Base-by-base conservation (phyloP, 1,284 basidiomycete species). In the Clitocybe nebularis region DNA sequence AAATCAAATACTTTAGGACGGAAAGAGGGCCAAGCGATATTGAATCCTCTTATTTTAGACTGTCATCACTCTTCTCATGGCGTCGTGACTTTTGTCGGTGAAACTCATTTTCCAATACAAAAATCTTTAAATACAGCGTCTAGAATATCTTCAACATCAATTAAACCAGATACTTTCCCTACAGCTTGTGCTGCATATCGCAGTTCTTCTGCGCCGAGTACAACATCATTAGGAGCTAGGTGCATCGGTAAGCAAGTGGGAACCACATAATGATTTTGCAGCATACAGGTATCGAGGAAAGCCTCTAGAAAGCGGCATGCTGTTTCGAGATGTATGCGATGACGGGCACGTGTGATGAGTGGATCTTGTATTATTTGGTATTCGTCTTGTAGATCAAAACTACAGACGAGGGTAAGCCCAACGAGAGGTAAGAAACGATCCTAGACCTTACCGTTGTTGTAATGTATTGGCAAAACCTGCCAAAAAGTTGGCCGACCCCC, bases 81-180 rank as follows among this genome's bases (percentile, higher is more conserved):
- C n/a, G n/a, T n/a, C n/a, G n/a, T n/a, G n/a, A n/a, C n/a, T n/a
- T n/a, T n/a, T n/a, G n/a, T n/a, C n/a, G n/a, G n/a, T 11, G 28
- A 6, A 23, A 11, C 14, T 62, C 50, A 89, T 64, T 90, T 90
- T 22, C 90, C 90, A 44, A 93, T 89, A 57, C 89, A 93, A 60
- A 93, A 93, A 41, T 87, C 84, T 23, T 74, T 70, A 58, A 94
- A 94, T 24, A 94, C 75, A 24, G 75, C 76, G 46, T 92, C 90
- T 14, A 94, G 61, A 5, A 93, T 72, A 47, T 93, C 87, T 54
- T 94, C 85, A 21, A 83, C 75, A 39, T 81, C 77, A 46, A 89
- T 77, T 17, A 72, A 58, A 1, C 91, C 90, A 3, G 85, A 84
- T 11, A 93, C 77, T 45, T 80, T 79, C 1, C 89, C 90, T n/a